These are phyloP conservation scores for Solidago caesia DNA, from an alignment of 129 eudicot genomes.

Conservation along the genomic window DNA sequence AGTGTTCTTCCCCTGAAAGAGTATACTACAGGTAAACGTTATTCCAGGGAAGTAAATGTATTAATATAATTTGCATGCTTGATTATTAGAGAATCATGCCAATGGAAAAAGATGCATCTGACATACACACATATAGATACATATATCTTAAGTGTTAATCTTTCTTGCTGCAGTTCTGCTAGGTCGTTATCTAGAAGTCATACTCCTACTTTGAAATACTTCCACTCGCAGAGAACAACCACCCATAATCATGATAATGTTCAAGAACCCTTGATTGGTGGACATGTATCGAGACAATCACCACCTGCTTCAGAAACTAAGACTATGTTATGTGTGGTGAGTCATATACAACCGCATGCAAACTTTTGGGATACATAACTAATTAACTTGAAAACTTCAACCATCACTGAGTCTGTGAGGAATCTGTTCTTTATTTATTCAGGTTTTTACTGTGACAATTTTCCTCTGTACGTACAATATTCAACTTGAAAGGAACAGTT, in stretches of 20 bases:
- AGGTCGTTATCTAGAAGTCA: conserved; percentile 70
- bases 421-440: conserved; percentile 20
- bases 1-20: conserved; percentile 33
- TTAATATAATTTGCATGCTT: conserved; percentile 10
- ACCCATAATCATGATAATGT: conserved; percentile 27
- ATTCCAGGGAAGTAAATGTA: background rate
- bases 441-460: conserved; percentile 51
- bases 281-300: conserved; percentile 37
- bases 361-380: background rate
- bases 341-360: conserved; percentile 13
- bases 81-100: background rate
- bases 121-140: background rate
- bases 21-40: conserved; percentile 59
- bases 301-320: conserved; percentile 45
- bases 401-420: background rate
- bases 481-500: conserved; percentile 29
- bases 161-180: conserved; percentile 64
- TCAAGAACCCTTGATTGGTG: conserved; percentile 60
- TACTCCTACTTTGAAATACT: conserved; percentile 50
- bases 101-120: background rate
- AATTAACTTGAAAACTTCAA: background rate
- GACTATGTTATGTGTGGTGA: conserved; percentile 67
- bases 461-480: conserved; percentile 45
- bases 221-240: conserved; percentile 32
- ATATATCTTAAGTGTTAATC: background rate